Conservation (phyloP, 2,329 filamentous ascomycete genomes). For the Ophiostoma novo-ulmi region DNA sequence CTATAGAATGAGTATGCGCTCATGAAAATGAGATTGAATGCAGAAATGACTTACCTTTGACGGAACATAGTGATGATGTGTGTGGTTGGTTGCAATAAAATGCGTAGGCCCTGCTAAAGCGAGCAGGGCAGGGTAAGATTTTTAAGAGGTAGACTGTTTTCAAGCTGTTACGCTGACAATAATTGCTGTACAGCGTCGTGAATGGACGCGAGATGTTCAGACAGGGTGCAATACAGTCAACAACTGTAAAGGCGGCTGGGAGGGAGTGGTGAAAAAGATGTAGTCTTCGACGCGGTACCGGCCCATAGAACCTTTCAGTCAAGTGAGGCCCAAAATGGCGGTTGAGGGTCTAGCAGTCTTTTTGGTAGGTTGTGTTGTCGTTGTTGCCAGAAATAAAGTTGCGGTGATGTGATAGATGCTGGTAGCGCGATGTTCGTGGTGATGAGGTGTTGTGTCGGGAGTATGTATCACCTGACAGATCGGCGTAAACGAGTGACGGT, state of each 20-base stretch:
- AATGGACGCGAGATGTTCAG: background rate
- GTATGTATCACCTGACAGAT: background rate
- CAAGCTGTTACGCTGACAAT: background rate
- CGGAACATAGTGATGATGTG: slow-evolving; percentile 32
- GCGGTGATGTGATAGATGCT: background rate
- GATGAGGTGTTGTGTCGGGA: background rate
- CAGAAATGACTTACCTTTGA: slow-evolving; percentile 33
- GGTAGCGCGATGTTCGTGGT: background rate
- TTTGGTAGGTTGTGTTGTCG: background rate
- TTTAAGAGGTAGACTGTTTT: background rate
- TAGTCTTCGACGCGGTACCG: slow-evolving; percentile 13
- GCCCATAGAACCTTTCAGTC: slow-evolving; percentile 24
- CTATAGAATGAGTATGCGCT: slow-evolving; percentile 37
- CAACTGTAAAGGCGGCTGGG: slow-evolving; percentile 22
- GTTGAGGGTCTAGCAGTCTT: background rate
- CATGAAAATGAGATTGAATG: background rate
- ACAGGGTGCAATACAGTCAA: slow-evolving; percentile 12
- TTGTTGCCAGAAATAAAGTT: background rate
- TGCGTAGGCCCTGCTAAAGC: slow-evolving; percentile 15
- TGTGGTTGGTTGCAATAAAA: slow-evolving; percentile 1
- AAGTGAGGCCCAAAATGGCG: background rate
- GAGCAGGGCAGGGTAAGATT: slow-evolving; percentile 16
- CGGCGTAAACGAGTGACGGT: background rate
- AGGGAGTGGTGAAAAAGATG: slow-evolving; percentile 17
- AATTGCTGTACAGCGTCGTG: background rate